These are phyloP conservation scores for Penicillium nucicola DNA, from an alignment of 495 filamentous ascomycete species.

Conservation along the genomic window DNA sequence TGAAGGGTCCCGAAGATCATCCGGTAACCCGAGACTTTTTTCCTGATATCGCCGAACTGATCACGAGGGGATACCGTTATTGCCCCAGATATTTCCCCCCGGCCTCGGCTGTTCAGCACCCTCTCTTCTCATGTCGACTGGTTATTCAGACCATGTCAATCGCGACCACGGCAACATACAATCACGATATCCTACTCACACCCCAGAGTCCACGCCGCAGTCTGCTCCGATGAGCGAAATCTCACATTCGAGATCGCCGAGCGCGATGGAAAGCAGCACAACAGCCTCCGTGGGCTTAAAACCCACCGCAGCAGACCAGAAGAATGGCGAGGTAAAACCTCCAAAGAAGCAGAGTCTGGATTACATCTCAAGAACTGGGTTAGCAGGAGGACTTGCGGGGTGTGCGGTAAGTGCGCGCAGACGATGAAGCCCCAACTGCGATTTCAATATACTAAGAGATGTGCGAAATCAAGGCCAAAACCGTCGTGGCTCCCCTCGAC, in stretches of 20 bases:
- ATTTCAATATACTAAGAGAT: conserved; percentile 2
- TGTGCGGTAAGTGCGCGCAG: conserved; percentile 63
- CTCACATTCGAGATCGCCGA: conserved; percentile 24
- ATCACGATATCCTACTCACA: conserved; percentile 4
- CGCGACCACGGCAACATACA: not conserved
- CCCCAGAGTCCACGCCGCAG: conserved; percentile 18
- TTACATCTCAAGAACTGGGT: conserved; percentile 74
- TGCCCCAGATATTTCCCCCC: conserved; percentile 19
- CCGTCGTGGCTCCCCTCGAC: conserved; percentile 91
- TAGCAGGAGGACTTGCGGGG: conserved; percentile 86
- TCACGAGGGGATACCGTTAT: conserved; percentile 25
- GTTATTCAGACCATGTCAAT: conserved; percentile 30
- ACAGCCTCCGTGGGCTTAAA: conserved; percentile 2
- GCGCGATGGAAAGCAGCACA: conserved; percentile 17
- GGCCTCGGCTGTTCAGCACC: conserved; percentile 16
- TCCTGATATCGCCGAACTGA: conserved; percentile 25
- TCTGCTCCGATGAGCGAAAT: conserved; percentile 35
- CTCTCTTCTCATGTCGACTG: conserved; percentile 28
- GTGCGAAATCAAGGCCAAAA: conserved; percentile 69
- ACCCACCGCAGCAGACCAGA: conserved; percentile 9
- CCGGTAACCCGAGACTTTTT: conserved; percentile 34
- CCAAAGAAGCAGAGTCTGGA: conserved; percentile 70
- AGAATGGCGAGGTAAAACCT: conserved; percentile 30
- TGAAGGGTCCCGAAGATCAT: conserved; percentile 22
- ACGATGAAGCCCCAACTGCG: not conserved